Base-by-base conservation (phyloP, 1,284 basidiomycete genomes). In the Cryptococcus hybrid region DNA sequence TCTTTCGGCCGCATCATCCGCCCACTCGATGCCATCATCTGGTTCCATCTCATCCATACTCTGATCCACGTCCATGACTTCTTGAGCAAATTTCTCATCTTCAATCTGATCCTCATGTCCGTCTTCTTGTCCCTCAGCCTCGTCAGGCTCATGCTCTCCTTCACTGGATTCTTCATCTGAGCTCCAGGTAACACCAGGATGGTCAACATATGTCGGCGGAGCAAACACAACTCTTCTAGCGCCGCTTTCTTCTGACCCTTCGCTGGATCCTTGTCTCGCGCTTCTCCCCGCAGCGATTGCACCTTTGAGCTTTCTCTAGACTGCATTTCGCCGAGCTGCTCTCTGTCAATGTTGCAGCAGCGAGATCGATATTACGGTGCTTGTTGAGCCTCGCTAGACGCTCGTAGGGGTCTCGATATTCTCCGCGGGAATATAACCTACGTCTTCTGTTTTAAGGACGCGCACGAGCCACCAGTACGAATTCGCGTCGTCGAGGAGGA, bases 361-460 rank as follows among this genome's bases (percentile, higher is more conserved):
- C 78, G 73, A 95, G 89, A 74, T 98, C 95, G 57, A 99, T 89
- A 76, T 99, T 99, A 40, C 94, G 84, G 75, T 97, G 93, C 76
- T 98, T 98, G 82, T 99, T 99, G 57, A 99, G 82, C 59, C 95
- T 83, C 0, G 95, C 95, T 24, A 99, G 84, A 49, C 95, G 85
- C 77, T 99, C 95, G 69, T 93, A 97, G 0, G 95, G 0, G 96
- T 99, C 78, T 99, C 96, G 69, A 99, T 97, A 76, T 99, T 99
- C 80, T 99, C 95, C 0, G 95, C 95, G 13, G 95, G 95, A 54
- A 99, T 99, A 77, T 99, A 99, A 1, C 95, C 95, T n/a, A 99
- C 92, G 70, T 97, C 94, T 77, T 98, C 92, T 2, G 91, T 97
- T 82, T 94, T 98, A 68, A 97, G 84, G 4, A 96, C 93, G 54